Evolutionary conservation across 2,329 filamentous ascomycete species (phyloP).

Genomic region (Fusarium sp.): DNA sequence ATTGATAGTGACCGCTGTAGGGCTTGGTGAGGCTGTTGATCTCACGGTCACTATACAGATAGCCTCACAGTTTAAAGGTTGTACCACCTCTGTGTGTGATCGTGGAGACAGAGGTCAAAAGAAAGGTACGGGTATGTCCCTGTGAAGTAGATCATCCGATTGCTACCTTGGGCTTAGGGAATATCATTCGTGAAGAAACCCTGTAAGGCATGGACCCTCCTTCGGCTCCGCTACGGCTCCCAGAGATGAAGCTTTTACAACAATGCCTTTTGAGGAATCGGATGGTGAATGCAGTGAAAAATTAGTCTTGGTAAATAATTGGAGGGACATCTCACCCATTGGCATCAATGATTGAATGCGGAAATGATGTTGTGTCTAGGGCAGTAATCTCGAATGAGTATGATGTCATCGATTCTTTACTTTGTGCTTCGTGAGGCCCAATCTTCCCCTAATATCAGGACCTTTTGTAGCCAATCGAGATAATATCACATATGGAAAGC

Average conservation of each 20-base stretch:
- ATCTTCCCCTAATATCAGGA: too few relatives aligned
- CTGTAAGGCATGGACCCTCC: background rate
- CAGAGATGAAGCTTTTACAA: background rate
- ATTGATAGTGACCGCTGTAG: background rate
- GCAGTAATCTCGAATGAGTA: background rate
- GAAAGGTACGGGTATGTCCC: background rate
- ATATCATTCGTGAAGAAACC: background rate
- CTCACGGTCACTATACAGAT: background rate
- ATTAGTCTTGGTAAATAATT: background rate
- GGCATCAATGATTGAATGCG: background rate
- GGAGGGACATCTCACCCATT: background rate
- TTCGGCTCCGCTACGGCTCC: slow-evolving; percentile 11
- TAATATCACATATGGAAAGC: background rate
- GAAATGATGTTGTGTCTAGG: background rate
- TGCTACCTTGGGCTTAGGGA: background rate
- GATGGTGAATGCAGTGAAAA: background rate
- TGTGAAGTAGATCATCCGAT: background rate
- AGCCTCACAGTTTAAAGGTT: too few relatives aligned
- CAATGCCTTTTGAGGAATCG: background rate
- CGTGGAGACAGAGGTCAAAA: background rate
- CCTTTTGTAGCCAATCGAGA: background rate
- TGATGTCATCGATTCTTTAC: background rate
- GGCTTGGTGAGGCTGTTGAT: background rate
- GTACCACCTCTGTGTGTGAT: too few relatives aligned
- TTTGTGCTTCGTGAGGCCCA: too few relatives aligned